Conservation (phyloP, 352 stramenopile genomes). For the Phytophthora tentaculata region DNA sequence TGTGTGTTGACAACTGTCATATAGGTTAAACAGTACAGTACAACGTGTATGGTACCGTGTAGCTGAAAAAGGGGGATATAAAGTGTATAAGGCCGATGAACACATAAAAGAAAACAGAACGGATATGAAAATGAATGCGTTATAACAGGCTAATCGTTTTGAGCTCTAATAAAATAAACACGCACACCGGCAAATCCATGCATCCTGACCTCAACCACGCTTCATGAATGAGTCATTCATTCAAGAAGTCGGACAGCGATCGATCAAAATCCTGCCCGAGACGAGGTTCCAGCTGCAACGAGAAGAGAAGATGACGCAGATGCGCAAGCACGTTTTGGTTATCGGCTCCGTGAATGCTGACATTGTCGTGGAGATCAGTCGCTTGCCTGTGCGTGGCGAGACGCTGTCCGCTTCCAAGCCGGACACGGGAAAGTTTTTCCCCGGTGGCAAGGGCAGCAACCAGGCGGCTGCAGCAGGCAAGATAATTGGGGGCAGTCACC, state of each 20-base stretch:
- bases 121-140: neutral
- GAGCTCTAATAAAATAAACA: constrained; percentile 1
- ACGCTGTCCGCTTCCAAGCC: constrained; percentile 60
- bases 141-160: neutral
- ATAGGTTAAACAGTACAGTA: too few relatives aligned
- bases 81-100: too few relatives aligned
- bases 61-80: too few relatives aligned
- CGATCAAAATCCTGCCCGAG: too few relatives aligned
- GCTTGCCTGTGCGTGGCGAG: constrained; percentile 70
- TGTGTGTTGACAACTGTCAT: too few relatives aligned
- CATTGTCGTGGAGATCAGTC: constrained; percentile 77
- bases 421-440: constrained; percentile 70
- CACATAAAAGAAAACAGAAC: too few relatives aligned
- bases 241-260: constrained; percentile 6
- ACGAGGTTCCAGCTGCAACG: too few relatives aligned
- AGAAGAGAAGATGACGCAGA: constrained; percentile 35
- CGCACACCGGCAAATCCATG: constrained; percentile 8
- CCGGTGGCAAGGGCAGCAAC: constrained; percentile 83
- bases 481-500: constrained; percentile 39
- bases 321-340: constrained; percentile 56
- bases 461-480: constrained; percentile 68
- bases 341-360: constrained; percentile 88
- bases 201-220: constrained; percentile 25
- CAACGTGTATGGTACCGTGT: too few relatives aligned
- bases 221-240: constrained; percentile 8